Percentiles rank a stretch among this genome's conserved stretches.
phyloP scores from a whole-genome alignment of 1,284 basidiomycete genomes.

The Ceratobasidium sp. region DNA sequence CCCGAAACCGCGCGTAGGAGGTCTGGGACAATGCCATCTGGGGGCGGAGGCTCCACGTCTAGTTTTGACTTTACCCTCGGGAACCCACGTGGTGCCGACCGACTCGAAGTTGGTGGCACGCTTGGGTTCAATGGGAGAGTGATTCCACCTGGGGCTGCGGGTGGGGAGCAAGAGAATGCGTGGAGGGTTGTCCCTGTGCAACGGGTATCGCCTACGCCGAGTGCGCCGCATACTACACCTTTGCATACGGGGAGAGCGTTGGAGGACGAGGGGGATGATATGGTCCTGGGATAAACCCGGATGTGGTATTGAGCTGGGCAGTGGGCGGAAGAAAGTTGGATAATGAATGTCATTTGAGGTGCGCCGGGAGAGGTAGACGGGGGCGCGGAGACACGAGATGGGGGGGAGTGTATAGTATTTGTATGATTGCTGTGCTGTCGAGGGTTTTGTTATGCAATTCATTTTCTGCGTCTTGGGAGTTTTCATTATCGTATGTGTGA shows the following conservation, averaged over 20 bases:
- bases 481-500: too few species aligned
- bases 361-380: too few species aligned
- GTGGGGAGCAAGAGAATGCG: background rate
- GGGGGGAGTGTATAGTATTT: constrained; percentile 10
- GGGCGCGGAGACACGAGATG: too few species aligned
- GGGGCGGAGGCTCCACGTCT: background rate
- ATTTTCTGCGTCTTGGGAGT: constrained; percentile 13
- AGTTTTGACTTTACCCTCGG: too few species aligned
- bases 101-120: too few species aligned
- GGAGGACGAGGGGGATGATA: constrained; percentile 25
- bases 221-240: constrained; percentile 30
- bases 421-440: constrained; percentile 30
- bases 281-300: background rate
- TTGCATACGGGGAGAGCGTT: background rate
- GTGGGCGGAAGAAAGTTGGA: background rate
- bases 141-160: too few species aligned
- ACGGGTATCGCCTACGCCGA: constrained; percentile 7
- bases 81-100: too few species aligned
- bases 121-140: too few species aligned
- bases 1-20: constrained; percentile 17
- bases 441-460: constrained; percentile 12
- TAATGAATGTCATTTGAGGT: background rate
- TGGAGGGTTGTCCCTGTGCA: constrained; percentile 10
- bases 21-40: constrained; percentile 27
- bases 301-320: background rate